Base-by-base conservation (phyloP, 2,329 filamentous ascomycete genomes). In the Pseudocercospora fuligena region DNA sequence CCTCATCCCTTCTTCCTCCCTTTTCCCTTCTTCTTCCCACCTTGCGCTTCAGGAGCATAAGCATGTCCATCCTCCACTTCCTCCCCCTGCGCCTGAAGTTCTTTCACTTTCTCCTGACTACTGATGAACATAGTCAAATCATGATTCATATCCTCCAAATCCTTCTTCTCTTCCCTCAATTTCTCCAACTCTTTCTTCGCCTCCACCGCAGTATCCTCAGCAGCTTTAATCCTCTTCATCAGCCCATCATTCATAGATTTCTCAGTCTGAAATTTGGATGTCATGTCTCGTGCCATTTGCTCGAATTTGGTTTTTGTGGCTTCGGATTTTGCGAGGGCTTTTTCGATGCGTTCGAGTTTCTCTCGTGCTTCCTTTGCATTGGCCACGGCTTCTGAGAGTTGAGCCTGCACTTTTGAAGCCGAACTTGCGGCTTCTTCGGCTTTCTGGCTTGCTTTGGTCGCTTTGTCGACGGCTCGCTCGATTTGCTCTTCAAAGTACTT, bases 401-500 rank as follows among this genome's bases (percentile, higher is more conserved):
- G 82, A 11, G 81, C 78, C 23, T 84, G 75, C 0, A 85, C 84
- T 67, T 82, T 79, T 5, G 80, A 82, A 1, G 86, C 85, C 0
- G 69, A 51, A 0, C 78, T 76, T 0, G 82, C 80, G 0, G 91
- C 90, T 57, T 84, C 84, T 67, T 92, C 89, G 0, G 91, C 92
- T 0, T 87, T 84, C 0, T 87, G 84, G 0, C 87, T 85, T 0
- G 94, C 92, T 74, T 90, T 88, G 1, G 89, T 86, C 0, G 94
- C 94, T 81, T 98, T 98, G 79, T 97, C 92, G 0, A 91, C 93
- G 0, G 93, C 92, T 69, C 96, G 93, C 74, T 90, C 90, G 61
- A 99, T 87, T 78, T 97, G 89, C 72, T 97, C 94, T 78, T 98
- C 94, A 73, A 97, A 99, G 80, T 98, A 99, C 0, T 92, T 86